Conservation (phyloP, 495 filamentous ascomycete species). For the Trichodelitschia bisporula region DNA sequence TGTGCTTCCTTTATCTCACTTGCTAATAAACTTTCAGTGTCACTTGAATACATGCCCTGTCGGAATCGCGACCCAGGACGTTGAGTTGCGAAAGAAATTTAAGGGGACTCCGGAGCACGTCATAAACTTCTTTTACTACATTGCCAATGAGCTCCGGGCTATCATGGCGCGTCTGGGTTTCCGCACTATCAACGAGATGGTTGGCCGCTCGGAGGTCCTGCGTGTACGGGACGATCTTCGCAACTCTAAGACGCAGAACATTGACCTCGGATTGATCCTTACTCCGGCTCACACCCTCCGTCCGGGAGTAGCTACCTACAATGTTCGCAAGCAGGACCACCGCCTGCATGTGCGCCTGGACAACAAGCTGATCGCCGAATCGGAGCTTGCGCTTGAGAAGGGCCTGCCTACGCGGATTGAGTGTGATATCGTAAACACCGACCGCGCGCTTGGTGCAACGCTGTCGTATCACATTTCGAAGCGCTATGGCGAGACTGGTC, state of each 20-base stretch:
- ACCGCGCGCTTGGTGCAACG: constrained; percentile 83
- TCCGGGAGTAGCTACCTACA: constrained; percentile 93
- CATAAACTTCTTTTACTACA: constrained; percentile 99
- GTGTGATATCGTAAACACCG: constrained; percentile 95
- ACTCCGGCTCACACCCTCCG: constrained; percentile 91
- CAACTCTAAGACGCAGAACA: constrained; percentile 72
- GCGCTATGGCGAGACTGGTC: constrained; percentile 68
- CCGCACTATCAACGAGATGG: constrained; percentile 95
- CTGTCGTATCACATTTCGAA: constrained; percentile 93
- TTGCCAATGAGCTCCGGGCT: constrained; percentile 89
- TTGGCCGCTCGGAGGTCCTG: constrained; percentile 75
- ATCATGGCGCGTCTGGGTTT: constrained; percentile 97
- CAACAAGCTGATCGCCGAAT: constrained; percentile 96
- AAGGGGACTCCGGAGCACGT: constrained; percentile 86
- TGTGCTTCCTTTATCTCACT: background rate
- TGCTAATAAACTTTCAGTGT: constrained; percentile 1
- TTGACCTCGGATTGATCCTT: constrained; percentile 86
- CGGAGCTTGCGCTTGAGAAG: constrained; percentile 89
- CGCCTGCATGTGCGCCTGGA: constrained; percentile 81
- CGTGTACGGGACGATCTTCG: constrained; percentile 74
- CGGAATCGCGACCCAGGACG: constrained; percentile 92
- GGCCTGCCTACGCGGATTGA: constrained; percentile 87
- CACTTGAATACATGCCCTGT: constrained; percentile 75
- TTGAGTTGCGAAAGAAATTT: constrained; percentile 88
- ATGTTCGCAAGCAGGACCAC: constrained; percentile 96